These are phyloP conservation scores for Phytophthora idaei DNA, from an alignment of 352 stramenopile species.

Conservation along the genomic window DNA sequence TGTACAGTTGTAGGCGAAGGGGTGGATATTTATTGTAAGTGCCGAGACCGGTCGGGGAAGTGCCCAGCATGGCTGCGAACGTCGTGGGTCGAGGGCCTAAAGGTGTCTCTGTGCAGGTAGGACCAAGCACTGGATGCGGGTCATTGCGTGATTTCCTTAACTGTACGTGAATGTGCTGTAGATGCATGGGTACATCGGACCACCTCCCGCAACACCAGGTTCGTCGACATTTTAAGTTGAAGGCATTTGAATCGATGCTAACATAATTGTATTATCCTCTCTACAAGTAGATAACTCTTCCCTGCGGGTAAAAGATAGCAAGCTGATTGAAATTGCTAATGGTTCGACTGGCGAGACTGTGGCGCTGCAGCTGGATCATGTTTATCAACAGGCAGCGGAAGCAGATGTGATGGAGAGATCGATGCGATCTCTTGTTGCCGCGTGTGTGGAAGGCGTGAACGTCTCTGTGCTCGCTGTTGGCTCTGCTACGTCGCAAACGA, in stretches of 20 bases:
- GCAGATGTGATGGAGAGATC: constrained; percentile 54
- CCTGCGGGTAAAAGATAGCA: constrained; percentile 39
- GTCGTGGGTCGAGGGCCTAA: background rate
- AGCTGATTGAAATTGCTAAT: too few relatives aligned
- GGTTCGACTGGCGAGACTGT: constrained; percentile 18
- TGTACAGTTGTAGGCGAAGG: constrained; percentile 4
- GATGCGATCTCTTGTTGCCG: constrained; percentile 43
- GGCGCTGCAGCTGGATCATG: constrained; percentile 40
- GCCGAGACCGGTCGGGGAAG: background rate
- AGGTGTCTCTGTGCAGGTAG: constrained; percentile 32
- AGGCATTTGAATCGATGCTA: too few relatives aligned
- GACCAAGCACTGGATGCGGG: background rate
- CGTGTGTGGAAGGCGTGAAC: constrained; percentile 62
- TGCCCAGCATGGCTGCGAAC: background rate
- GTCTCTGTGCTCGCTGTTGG: constrained; percentile 49
- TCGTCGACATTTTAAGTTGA: background rate
- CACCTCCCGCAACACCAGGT: constrained; percentile 31
- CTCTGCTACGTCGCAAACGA: constrained; percentile 43
- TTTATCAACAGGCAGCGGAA: constrained; percentile 49
- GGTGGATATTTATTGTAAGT: constrained; percentile 5
- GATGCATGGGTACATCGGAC: constrained; percentile 37
- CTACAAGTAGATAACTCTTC: constrained; percentile 38
- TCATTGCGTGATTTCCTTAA: too few relatives aligned
- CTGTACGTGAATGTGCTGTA: constrained; percentile 3
- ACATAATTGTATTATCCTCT: background rate